Conservation (phyloP, 805 yeast genomes). For the Wickerhamomyces xylosicus region DNA sequence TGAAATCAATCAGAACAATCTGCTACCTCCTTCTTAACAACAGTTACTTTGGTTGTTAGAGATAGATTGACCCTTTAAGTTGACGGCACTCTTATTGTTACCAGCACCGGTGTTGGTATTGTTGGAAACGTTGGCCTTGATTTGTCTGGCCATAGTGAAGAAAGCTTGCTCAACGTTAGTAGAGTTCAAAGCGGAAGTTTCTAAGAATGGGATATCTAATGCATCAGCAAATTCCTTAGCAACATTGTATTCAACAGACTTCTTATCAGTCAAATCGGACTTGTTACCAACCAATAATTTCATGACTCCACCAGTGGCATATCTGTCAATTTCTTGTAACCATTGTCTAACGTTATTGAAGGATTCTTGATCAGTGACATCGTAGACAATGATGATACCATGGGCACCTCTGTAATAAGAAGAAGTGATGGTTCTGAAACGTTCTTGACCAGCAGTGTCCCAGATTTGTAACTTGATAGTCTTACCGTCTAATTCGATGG, state of each 20-base stretch:
- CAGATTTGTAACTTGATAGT: constrained; percentile 96
- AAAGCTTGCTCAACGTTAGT: constrained; percentile 98
- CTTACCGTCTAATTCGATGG: constrained; percentile 91
- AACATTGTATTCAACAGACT: constrained; percentile 89
- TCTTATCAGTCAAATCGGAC: constrained; percentile 87
- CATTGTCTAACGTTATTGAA: constrained; percentile 96
- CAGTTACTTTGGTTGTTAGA: too few species aligned
- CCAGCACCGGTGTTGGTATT: constrained; percentile 26
- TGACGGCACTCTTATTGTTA: constrained; percentile 53
- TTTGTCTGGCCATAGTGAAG: constrained; percentile 97
- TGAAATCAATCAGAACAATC: too few species aligned
- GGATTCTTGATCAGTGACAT: constrained; percentile 94
- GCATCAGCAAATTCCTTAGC: constrained; percentile 98
- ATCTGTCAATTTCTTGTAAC: constrained; percentile 97
- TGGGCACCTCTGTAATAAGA: constrained; percentile 98
- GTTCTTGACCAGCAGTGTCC: constrained; percentile 99
- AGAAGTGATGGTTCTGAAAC: constrained; percentile 95
- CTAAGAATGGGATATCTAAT: constrained; percentile 87
- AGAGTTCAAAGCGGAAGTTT: constrained; percentile 90
- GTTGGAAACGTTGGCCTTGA: constrained; percentile 87
- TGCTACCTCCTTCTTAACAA: too few species aligned
- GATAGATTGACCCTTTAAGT: constrained; percentile 31
- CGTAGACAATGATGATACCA: constrained; percentile 95
- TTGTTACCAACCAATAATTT: constrained; percentile 94
- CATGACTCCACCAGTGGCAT: constrained; percentile 96